Evolutionary conservation across 306 rosid genomes (phyloP).

Genomic region (Canavalia gladiata): DNA sequence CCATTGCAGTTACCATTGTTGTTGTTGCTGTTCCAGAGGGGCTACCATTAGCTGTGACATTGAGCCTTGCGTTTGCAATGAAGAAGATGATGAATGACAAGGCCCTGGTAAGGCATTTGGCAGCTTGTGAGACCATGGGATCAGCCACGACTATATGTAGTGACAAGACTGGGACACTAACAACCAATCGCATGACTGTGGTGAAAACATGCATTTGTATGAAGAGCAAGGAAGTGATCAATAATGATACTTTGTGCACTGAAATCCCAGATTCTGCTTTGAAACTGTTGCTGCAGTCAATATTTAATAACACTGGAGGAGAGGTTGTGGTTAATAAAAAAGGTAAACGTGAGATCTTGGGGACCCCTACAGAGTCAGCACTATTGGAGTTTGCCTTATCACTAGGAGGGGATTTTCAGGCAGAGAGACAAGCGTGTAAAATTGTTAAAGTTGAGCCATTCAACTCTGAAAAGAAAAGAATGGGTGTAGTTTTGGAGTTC

Average conservation of each 20-base stretch:
- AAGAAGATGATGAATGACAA: slow-evolving; percentile 98
- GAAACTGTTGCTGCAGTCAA: slow-evolving; percentile 75
- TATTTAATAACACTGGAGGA: slow-evolving; percentile 91
- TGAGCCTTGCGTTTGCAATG: slow-evolving; percentile 99
- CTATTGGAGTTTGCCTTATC: slow-evolving; percentile 82
- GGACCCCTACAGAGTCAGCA: slow-evolving; percentile 92
- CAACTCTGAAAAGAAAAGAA: slow-evolving; percentile 87
- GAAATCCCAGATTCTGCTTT: slow-evolving; percentile 65
- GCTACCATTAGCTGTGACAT: slow-evolving; percentile 88
- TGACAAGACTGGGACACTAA: slow-evolving; percentile 95
- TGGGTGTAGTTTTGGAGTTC: slow-evolving; percentile 85
- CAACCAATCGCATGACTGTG: slow-evolving; percentile 91
- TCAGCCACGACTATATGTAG: slow-evolving; percentile 94
- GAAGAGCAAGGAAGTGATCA: slow-evolving; percentile 64
- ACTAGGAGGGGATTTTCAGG: slow-evolving; percentile 76
- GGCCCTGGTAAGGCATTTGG: slow-evolving; percentile 91
- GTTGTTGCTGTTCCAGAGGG: slow-evolving; percentile 99
- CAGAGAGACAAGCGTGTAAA: slow-evolving; percentile 67
- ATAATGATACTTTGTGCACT: slow-evolving; percentile 53
- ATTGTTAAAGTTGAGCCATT: slow-evolving; percentile 90
- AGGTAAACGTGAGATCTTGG: slow-evolving; percentile 79
- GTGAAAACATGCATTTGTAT: slow-evolving; percentile 90
- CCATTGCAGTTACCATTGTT: slow-evolving; percentile 91
- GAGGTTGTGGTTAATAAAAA: slow-evolving; percentile 81
- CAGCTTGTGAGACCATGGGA: slow-evolving; percentile 99